phyloP scores from a whole-genome alignment of 1,139 yeast genomes.

The Pichia sp. region DNA sequence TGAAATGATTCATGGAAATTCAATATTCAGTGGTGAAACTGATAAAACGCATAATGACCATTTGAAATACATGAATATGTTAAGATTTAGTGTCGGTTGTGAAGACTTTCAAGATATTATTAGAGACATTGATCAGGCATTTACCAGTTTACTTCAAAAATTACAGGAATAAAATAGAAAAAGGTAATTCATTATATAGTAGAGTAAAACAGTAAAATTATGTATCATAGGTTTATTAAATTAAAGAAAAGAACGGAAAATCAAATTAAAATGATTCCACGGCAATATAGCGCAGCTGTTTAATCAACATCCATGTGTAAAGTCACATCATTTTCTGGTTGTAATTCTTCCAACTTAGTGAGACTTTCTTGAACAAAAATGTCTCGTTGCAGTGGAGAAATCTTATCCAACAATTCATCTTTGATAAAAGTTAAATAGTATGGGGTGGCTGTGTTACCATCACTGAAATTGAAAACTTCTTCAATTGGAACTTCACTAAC shows the following conservation, averaged over 20 bases:
- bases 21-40: constrained; percentile 26
- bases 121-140: constrained; percentile 56
- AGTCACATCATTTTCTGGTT: background rate
- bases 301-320: constrained; percentile 16
- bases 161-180: background rate
- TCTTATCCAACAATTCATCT: constrained; percentile 55
- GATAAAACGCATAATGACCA: background rate
- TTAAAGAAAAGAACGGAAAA: background rate
- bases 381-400: constrained; percentile 66
- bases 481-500: constrained; percentile 74
- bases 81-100: constrained; percentile 79
- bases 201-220: background rate
- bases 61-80: constrained; percentile 36
- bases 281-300: too few relatives aligned
- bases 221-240: background rate
- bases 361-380: constrained; percentile 17
- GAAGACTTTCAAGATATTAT: constrained; percentile 77
- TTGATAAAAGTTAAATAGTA: constrained; percentile 84
- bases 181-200: too few relatives aligned
- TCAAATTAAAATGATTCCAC: background rate
- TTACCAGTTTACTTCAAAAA: constrained; percentile 24
- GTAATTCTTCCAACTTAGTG: constrained; percentile 5
- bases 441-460: constrained; percentile 87
- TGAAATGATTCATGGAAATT: constrained; percentile 57
- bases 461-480: constrained; percentile 75